A percentile compares a stretch with the other conserved stretches of the same genome.
Evolutionary conservation across 768 basidiomycete genomes (phyloP).

Genomic region (Mycena galopus): DNA sequence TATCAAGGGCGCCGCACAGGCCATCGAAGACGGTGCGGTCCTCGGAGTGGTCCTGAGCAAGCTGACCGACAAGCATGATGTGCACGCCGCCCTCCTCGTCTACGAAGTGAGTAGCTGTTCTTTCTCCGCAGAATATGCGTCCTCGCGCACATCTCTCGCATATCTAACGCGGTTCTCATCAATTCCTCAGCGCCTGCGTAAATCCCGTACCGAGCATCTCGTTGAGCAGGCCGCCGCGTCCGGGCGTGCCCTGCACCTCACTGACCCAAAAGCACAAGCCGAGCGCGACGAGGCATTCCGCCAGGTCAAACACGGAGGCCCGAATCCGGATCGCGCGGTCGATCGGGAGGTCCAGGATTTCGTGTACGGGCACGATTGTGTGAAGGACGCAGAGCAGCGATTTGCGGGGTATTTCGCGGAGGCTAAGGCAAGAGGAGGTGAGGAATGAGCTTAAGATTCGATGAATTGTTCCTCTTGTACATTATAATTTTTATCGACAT

Average conservation of each 20-base stretch:
- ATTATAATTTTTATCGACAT: too few relatives aligned
- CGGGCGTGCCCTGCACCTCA: constrained; percentile 34
- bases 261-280: constrained; percentile 35
- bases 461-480: too few relatives aligned
- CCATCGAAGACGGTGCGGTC: constrained; percentile 55
- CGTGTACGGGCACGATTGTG: constrained; percentile 39
- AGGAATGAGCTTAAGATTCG: not conserved
- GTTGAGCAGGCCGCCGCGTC: constrained; percentile 37
- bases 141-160: too few relatives aligned
- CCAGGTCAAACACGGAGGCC: constrained; percentile 35
- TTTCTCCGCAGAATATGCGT: too few relatives aligned
- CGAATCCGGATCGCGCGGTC: constrained; percentile 37
- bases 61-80: constrained; percentile 7
- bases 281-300: constrained; percentile 39
- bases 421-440: not conserved
- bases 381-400: constrained; percentile 32
- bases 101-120: constrained; percentile 31
- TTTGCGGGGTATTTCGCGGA: constrained; percentile 27
- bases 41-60: constrained; percentile 46
- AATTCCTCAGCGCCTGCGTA: constrained; percentile 33
- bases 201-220: constrained; percentile 37
- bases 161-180: too few relatives aligned
- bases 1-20: constrained; percentile 54
- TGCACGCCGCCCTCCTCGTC: constrained; percentile 33
- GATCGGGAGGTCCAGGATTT: constrained; percentile 39